A percentile compares a stretch with the other conserved stretches of the same genome.
Conservation (phyloP, 2,329 filamentous ascomycete genomes). For the Paecilomyces niveus region DNA sequence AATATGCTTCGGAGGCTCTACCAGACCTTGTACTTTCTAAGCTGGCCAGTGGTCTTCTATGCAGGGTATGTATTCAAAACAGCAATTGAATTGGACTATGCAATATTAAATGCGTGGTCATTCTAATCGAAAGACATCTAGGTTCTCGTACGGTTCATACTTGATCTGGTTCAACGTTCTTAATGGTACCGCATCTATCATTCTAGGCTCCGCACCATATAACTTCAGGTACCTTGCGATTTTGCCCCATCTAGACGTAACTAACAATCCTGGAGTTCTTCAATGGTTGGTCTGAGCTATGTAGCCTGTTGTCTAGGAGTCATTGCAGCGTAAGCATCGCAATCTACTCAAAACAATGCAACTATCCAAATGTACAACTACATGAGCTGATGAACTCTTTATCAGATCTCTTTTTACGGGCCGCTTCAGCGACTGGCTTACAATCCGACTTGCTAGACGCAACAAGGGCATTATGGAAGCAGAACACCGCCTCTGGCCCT, state of each 20-base stretch:
- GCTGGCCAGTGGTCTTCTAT: slow-evolving; percentile 34
- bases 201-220: slow-evolving; percentile 28
- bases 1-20: slow-evolving; percentile 25
- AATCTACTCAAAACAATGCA: background rate
- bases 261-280: slow-evolving; percentile 20
- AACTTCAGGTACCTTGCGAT: slow-evolving; percentile 23
- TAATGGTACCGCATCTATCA: slow-evolving; percentile 32
- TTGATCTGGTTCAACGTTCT: slow-evolving; percentile 35
- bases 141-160: slow-evolving; percentile 34
- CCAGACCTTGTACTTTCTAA: slow-evolving; percentile 27
- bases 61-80: slow-evolving; percentile 18
- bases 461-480: slow-evolving; percentile 36
- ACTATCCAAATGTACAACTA: background rate
- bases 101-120: too few relatives aligned
- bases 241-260: background rate
- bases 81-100: background rate
- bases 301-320: slow-evolving; percentile 29
- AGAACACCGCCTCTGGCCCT: slow-evolving; percentile 36
- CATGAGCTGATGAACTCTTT: background rate
- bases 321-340: slow-evolving; percentile 17
- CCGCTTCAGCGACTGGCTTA: slow-evolving; percentile 32
- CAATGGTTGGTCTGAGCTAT: slow-evolving; percentile 34
- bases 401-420: slow-evolving; percentile 31
- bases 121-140: slow-evolving; percentile 1
- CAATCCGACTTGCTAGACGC: slow-evolving; percentile 30